A percentile compares a stretch with the other conserved stretches of the same genome.
phyloP scores from a whole-genome alignment of 192 early-diverging fungal genomes.

The Mortierella hygrophila region DNA sequence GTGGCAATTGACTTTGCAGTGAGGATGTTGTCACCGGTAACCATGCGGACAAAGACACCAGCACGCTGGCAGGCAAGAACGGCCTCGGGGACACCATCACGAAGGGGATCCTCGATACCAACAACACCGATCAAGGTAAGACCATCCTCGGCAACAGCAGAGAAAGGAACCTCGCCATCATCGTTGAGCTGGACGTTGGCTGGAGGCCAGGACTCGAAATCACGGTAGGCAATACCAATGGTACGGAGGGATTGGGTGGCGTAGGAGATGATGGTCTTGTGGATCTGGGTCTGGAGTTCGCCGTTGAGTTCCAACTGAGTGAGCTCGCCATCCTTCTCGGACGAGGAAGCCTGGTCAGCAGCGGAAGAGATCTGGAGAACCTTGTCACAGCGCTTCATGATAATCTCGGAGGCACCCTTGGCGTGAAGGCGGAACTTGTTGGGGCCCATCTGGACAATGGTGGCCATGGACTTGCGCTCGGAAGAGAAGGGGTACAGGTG shows the following conservation, averaged over 20 bases:
- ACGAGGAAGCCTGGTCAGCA: conserved; percentile 25
- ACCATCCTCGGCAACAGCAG: conserved; percentile 63
- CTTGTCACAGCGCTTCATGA: conserved; percentile 75
- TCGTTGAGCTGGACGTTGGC: conserved; percentile 44
- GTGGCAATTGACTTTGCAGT: conserved; percentile 95
- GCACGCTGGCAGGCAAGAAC: conserved; percentile 89
- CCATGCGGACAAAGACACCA: conserved; percentile 97
- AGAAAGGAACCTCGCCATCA: conserved; percentile 67
- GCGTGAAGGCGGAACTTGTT: conserved; percentile 80
- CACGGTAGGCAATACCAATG: conserved; percentile 88
- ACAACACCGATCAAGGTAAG: conserved; percentile 89
- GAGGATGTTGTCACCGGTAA: conserved; percentile 95
- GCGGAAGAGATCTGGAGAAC: conserved; percentile 61
- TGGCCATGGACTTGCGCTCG: conserved; percentile 93
- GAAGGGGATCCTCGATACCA: conserved; percentile 96
- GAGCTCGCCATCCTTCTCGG: conserved; percentile 41
- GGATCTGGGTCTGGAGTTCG: conserved; percentile 53
- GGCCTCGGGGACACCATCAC: conserved; percentile 92
- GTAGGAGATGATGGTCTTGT: conserved; percentile 73
- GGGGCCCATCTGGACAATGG: conserved; percentile 68
- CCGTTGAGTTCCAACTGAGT: conserved; percentile 47
- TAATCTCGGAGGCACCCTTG: conserved; percentile 94
- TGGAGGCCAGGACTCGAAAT: conserved; percentile 76
- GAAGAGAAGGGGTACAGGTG: conserved; percentile 92
- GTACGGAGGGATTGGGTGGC: conserved; percentile 89